Percentiles rank a stretch among this genome's conserved stretches.
Evolutionary conservation across 345 rosid species (phyloP).

Genomic region (Fremontodendron californicum): DNA sequence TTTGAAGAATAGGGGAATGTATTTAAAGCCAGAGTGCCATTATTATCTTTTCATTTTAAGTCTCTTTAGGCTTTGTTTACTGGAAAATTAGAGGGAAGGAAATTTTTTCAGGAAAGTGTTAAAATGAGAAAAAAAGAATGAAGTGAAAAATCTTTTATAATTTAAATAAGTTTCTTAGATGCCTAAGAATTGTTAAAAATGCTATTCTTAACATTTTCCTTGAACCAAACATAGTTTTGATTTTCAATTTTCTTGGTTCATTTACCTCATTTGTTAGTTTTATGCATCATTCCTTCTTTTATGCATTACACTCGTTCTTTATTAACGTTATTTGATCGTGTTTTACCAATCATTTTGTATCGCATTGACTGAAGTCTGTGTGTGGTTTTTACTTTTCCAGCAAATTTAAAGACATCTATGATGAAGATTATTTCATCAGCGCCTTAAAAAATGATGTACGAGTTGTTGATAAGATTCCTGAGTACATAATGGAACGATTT

Average conservation of each 20-base stretch:
- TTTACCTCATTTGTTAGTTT: background rate
- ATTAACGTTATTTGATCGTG: background rate
- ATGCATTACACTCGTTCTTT: background rate
- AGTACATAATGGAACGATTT: slow-evolving; percentile 91
- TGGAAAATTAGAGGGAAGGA: background rate
- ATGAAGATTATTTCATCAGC: slow-evolving; percentile 74
- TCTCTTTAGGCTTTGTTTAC: background rate
- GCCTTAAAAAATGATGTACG: slow-evolving; percentile 75
- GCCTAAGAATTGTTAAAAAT: background rate
- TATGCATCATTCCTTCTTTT: background rate
- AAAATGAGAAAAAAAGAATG: background rate
- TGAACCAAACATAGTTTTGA: background rate
- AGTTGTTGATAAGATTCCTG: slow-evolving; percentile 84
- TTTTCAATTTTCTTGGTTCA: background rate
- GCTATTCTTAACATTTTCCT: background rate
- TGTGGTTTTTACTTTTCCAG: slow-evolving; percentile 40
- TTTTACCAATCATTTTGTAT: background rate
- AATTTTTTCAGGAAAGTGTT: background rate
- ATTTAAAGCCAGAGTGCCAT: background rate
- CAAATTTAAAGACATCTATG: slow-evolving; percentile 82
- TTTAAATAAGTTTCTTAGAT: background rate
- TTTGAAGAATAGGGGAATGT: background rate
- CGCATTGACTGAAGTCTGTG: background rate
- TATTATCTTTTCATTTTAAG: background rate
- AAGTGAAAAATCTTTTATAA: background rate